Percentiles rank a stretch among this genome's conserved stretches.
Evolutionary conservation across 768 basidiomycete species (phyloP).

Genomic region (Pleurotus citrinopileatus): DNA sequence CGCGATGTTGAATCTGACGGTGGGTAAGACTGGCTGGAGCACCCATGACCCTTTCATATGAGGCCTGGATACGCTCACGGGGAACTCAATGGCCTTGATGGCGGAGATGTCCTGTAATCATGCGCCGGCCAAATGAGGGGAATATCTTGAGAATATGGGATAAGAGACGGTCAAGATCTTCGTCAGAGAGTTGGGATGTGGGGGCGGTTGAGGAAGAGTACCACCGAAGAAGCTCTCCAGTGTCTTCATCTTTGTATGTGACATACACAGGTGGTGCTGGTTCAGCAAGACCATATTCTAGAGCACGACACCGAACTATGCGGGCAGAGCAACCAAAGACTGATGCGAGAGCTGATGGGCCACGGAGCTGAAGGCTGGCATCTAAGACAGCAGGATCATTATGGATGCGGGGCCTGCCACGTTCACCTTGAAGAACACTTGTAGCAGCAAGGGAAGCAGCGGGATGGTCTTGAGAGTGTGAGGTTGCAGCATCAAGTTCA

Average conservation of each 20-base stretch:
- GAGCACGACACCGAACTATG: constrained; percentile 22
- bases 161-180: constrained; percentile 19
- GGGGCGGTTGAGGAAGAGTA: constrained; percentile 15
- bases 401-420: constrained; percentile 21
- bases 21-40: not conserved
- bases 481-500: constrained; percentile 8
- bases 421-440: constrained; percentile 12
- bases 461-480: constrained; percentile 12
- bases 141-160: constrained; percentile 17
- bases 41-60: constrained; percentile 14
- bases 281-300: constrained; percentile 22
- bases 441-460: constrained; percentile 1
- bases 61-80: constrained; percentile 9
- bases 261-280: constrained; percentile 19
- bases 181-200: constrained; percentile 18
- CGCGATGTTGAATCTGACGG: constrained; percentile 12
- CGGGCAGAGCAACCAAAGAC: constrained; percentile 17
- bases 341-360: constrained; percentile 17
- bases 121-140: constrained; percentile 18
- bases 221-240: constrained; percentile 1
- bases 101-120: constrained; percentile 20
- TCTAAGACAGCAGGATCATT: constrained; percentile 21
- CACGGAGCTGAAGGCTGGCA: constrained; percentile 18
- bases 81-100: constrained; percentile 16
- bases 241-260: constrained; percentile 9